A percentile compares a stretch with the other conserved stretches of the same genome.
phyloP scores from a whole-genome alignment of 164 flowering plant species.

The Houttuynia cordata region DNA sequence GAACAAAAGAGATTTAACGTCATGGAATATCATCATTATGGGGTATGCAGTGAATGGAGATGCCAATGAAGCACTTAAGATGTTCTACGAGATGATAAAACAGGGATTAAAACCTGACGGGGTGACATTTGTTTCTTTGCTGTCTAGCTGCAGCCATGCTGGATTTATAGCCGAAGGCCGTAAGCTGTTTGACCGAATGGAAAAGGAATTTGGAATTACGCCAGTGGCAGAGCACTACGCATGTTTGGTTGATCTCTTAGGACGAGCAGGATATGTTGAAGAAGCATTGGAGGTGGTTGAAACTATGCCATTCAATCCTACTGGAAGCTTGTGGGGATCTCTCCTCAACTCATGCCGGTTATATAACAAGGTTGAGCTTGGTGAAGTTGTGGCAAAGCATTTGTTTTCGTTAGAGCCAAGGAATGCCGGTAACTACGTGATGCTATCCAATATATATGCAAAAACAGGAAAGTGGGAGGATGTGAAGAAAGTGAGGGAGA shows the following conservation, averaged over 20 bases:
- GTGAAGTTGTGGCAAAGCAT: slow-evolving; percentile 2
- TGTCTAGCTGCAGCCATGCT: slow-evolving; percentile 35
- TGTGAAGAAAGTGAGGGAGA: slow-evolving; percentile 1
- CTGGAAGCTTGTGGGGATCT: slow-evolving; percentile 5
- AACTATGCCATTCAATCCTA: slow-evolving; percentile 1
- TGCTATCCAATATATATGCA: slow-evolving; percentile 7
- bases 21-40: slow-evolving; percentile 29
- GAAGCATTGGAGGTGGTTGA: slow-evolving; percentile 23
- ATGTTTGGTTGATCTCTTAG: slow-evolving; percentile 33
- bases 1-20: slow-evolving; percentile 17
- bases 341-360: slow-evolving; percentile 3
- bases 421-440: slow-evolving; percentile 4
- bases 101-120: slow-evolving; percentile 17
- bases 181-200: slow-evolving; percentile 24
- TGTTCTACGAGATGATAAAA: slow-evolving; percentile 28
- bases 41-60: slow-evolving; percentile 32
- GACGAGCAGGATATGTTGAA: slow-evolving; percentile 23
- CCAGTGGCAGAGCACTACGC: slow-evolving; percentile 34
- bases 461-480: slow-evolving; percentile 8
- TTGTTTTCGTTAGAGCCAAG: slow-evolving; percentile 3
- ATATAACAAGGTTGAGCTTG: slow-evolving; percentile 3
- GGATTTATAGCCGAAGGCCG: slow-evolving; percentile 21
- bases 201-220: slow-evolving; percentile 15
- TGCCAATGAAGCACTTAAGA: slow-evolving; percentile 13
- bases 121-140: slow-evolving; percentile 28